These are phyloP conservation scores for Raphanus sativus DNA, from an alignment of 345 rosid genomes.

Conservation along the genomic window DNA sequence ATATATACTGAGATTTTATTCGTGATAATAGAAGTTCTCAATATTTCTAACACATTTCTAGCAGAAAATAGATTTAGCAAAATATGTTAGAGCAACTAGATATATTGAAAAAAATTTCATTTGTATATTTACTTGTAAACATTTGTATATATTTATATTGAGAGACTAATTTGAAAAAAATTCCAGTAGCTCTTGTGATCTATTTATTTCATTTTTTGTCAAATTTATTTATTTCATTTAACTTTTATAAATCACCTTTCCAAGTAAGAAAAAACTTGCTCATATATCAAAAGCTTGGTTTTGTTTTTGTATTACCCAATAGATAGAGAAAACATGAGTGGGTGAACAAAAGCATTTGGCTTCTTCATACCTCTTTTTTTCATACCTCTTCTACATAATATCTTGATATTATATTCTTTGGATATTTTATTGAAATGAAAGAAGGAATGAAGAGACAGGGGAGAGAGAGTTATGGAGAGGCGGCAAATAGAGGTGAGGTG, in stretches of 20 bases:
- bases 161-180: too few relatives aligned
- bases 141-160: too few relatives aligned
- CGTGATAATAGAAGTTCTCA: background rate
- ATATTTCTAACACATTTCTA: background rate
- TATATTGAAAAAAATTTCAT: too few relatives aligned
- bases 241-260: background rate
- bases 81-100: background rate
- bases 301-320: background rate
- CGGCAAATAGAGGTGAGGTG: conserved; percentile 30
- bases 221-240: too few relatives aligned
- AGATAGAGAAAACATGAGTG: background rate
- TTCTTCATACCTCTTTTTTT: background rate
- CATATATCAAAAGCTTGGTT: background rate
- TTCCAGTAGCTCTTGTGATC: too few relatives aligned
- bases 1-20: background rate
- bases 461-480: conserved; percentile 14
- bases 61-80: background rate
- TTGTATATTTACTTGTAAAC: background rate
- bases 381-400: conserved; percentile 7
- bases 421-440: conserved; percentile 11
- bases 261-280: background rate
- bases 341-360: conserved; percentile 5
- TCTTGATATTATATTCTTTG: conserved; percentile 9
- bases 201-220: too few relatives aligned
- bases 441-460: conserved; percentile 4